Conservation (phyloP, 2,329 filamentous ascomycete genomes). For the Dryadomyces quercivorus region DNA sequence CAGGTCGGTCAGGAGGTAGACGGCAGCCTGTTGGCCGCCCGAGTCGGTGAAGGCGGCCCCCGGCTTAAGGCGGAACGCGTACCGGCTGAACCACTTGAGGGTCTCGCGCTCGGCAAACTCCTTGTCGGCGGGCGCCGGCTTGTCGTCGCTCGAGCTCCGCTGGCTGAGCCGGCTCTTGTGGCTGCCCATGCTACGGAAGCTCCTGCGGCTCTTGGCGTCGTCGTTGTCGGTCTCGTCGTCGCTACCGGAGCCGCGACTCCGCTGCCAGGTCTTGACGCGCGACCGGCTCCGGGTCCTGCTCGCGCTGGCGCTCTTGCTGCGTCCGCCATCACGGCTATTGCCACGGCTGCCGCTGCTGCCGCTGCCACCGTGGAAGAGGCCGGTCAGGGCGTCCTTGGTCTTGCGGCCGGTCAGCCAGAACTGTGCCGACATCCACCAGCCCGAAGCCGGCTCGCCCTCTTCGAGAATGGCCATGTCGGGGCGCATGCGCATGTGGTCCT, state of each 20-base stretch:
- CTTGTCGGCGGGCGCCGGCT: neutral
- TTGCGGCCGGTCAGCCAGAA: neutral
- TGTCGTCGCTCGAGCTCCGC: neutral
- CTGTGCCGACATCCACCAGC: neutral
- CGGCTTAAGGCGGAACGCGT: conserved; percentile 13
- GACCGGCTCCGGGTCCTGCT: neutral
- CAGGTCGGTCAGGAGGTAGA: conserved; percentile 14
- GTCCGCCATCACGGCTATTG: neutral
- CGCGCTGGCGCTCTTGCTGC: neutral
- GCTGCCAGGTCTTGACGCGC: neutral
- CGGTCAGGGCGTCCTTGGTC: neutral
- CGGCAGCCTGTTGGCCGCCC: conserved; percentile 10
- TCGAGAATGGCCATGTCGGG: conserved; percentile 6
- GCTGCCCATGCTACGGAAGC: neutral
- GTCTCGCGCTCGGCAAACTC: conserved; percentile 6
- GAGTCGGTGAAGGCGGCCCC: conserved; percentile 5
- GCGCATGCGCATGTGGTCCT: conserved; percentile 12
- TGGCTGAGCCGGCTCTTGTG: neutral
- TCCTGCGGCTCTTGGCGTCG: neutral
- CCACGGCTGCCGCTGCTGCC: neutral
- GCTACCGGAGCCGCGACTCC: neutral
- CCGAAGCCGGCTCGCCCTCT: neutral
- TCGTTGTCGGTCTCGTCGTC: neutral
- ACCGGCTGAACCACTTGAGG: conserved; percentile 12
- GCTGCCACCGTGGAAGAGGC: neutral